Evolutionary conservation across 1,284 basidiomycete genomes (phyloP).

Genomic region (Porodaedalea pini): DNA sequence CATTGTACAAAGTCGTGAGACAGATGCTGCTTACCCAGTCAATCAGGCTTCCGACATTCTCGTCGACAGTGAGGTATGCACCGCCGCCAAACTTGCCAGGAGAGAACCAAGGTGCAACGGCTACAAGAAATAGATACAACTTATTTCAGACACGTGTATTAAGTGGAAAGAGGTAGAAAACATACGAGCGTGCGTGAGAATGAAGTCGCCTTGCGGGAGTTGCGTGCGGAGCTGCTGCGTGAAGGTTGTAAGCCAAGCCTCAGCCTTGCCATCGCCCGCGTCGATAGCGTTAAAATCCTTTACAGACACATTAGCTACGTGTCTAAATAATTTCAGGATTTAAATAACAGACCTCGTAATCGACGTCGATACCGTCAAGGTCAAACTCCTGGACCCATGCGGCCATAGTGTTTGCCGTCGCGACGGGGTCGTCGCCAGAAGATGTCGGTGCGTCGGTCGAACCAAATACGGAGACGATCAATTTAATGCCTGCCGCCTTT

Average conservation of each 20-base stretch:
- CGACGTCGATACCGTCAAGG: constrained; percentile 55
- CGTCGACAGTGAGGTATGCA: constrained; percentile 56
- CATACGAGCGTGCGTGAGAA: constrained; percentile 39
- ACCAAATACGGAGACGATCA: constrained; percentile 58
- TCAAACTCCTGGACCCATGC: constrained; percentile 46
- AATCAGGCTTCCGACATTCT: constrained; percentile 51
- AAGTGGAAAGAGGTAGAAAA: constrained; percentile 44
- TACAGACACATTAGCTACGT: background rate
- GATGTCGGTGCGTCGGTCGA: constrained; percentile 50
- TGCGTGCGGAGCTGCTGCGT: constrained; percentile 36
- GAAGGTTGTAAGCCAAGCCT: constrained; percentile 42
- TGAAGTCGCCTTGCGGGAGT: constrained; percentile 34
- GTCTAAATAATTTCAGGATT: background rate
- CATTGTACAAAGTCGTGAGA: background rate
- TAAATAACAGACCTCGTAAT: constrained; percentile 41
- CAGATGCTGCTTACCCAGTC: constrained; percentile 39
- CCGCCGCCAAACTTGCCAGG: constrained; percentile 49
- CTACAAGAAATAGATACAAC: background rate
- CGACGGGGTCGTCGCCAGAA: constrained; percentile 36
- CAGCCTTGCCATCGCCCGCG: constrained; percentile 35
- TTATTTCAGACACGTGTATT: constrained; percentile 13
- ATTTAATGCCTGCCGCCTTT: constrained; percentile 48
- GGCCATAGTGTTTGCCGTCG: constrained; percentile 45
- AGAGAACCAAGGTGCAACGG: constrained; percentile 39
- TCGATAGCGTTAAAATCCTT: constrained; percentile 49